These are phyloP conservation scores for Neurospora intermedia DNA, from an alignment of 495 filamentous ascomycete species.

Conservation along the genomic window DNA sequence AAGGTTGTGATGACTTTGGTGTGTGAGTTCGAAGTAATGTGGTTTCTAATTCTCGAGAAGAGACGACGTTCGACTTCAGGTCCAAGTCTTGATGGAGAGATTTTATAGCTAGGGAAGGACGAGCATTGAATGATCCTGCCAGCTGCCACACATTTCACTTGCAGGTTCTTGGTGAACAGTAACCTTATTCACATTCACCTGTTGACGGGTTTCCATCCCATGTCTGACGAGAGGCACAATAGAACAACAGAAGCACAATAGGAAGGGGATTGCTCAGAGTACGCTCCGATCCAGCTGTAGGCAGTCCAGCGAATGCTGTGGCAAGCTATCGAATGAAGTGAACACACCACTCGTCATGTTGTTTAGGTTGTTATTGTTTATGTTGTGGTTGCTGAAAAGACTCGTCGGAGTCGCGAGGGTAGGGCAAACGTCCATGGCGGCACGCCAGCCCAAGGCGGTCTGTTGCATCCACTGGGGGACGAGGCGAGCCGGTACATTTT, in stretches of 20 bases:
- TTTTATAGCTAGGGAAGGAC: neutral
- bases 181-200: neutral
- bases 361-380: no score
- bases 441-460: no score
- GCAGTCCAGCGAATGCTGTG: no score
- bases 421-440: no score
- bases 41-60: neutral
- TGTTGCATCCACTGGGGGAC: no score
- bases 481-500: no score
- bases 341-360: no score
- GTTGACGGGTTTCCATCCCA: neutral
- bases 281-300: neutral
- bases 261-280: neutral
- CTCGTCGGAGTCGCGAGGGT: no score
- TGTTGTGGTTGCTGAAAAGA: no score
- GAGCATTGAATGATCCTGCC: neutral
- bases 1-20: neutral
- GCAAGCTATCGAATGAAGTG: no score
- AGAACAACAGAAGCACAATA: neutral
- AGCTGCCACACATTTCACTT: neutral
- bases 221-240: neutral
- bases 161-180: neutral
- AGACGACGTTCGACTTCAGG: neutral
- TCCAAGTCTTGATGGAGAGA: neutral
- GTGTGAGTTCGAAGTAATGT: neutral